phyloP scores from a whole-genome alignment of 306 rosid species.

The Senna siamea region DNA sequence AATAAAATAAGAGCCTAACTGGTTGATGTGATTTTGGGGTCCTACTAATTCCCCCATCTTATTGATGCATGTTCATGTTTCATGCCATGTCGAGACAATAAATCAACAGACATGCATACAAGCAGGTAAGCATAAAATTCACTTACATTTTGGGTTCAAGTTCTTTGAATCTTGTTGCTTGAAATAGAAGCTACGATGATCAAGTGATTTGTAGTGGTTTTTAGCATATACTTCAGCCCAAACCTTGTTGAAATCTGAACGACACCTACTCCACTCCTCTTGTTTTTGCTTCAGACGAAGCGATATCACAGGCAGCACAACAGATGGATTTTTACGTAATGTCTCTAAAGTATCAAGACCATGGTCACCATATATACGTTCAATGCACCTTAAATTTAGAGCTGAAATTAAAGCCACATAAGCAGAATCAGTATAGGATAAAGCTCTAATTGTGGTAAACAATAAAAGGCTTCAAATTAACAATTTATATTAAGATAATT shows the following conservation, averaged over 20 bases:
- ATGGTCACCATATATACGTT: constrained; percentile 92
- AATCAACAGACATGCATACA: not conserved
- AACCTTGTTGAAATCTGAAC: constrained; percentile 85
- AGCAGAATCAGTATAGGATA: constrained; percentile 25
- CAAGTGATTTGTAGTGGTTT: constrained; percentile 90
- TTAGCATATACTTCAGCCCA: constrained; percentile 93
- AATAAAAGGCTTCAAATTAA: constrained; percentile 7
- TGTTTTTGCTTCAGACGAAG: constrained; percentile 88
- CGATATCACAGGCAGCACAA: constrained; percentile 77
- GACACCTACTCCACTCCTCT: constrained; percentile 91
- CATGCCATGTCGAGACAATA: constrained; percentile 27
- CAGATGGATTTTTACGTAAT: constrained; percentile 80
- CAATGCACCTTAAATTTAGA: constrained; percentile 87
- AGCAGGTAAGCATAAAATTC: constrained; percentile 5
- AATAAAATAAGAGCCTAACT: not conserved
- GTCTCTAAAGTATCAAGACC: constrained; percentile 91
- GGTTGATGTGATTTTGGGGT: constrained; percentile 3
- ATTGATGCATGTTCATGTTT: constrained; percentile 13
- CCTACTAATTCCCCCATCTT: not conserved
- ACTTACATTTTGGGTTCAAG: constrained; percentile 85
- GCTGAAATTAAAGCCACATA: constrained; percentile 52
- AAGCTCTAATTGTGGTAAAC: constrained; percentile 22
- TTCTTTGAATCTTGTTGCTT: constrained; percentile 96
- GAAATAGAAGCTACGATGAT: constrained; percentile 95
- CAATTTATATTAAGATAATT: constrained; percentile 29